Evolutionary conservation across 2,329 filamentous ascomycete species (phyloP), one percentile per base, ranked within the genome.

Genomic region (Neodidymelliopsis sp.): DNA sequence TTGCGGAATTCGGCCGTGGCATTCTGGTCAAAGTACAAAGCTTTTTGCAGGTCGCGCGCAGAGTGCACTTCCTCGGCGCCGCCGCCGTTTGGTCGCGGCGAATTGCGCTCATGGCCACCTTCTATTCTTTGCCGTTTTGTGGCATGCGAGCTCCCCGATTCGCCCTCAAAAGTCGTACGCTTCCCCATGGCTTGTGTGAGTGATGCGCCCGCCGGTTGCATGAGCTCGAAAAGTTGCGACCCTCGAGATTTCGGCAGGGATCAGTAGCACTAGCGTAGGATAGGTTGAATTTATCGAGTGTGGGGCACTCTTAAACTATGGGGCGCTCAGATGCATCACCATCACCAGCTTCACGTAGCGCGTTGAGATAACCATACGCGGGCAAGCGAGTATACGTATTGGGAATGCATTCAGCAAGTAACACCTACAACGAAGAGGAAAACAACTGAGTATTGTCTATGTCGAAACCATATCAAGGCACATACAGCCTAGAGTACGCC

Each of bases 401-500:
- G 12, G 12, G 6, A 18, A 31, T 15, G 15, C 4, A 9, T 19
- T 5, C 6, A 19, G 6, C n/a, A n/a, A n/a, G n/a, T n/a, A n/a
- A n/a, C n/a, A n/a, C 18, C 29, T 19, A 13, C 4, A 22, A 22
- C 3, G 16, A 34, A 4, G 19, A 22, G 10, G 11, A 10, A 6
- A 33, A 34, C 18, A n/a, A 16, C 31, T n/a, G 33, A n/a, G n/a
- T n/a, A n/a, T n/a, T n/a, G n/a, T 25, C 15, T 20, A 35, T 30
- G 31, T n/a, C 11, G n/a, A 16, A 24, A 41, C 28, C 7, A 34
- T 8, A 13, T 65, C 59, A 88, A 38, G 94, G 94, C 29, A 97
- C 91, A 78, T 89, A 99, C 52, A 99, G 85, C 61, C 91, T 84
- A 59, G 90, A 92, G 73, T 96, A 97, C 44, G 92, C 94, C 45